phyloP scores from a whole-genome alignment of 108 stramenopile species.

The Skeletonema menzelii region DNA sequence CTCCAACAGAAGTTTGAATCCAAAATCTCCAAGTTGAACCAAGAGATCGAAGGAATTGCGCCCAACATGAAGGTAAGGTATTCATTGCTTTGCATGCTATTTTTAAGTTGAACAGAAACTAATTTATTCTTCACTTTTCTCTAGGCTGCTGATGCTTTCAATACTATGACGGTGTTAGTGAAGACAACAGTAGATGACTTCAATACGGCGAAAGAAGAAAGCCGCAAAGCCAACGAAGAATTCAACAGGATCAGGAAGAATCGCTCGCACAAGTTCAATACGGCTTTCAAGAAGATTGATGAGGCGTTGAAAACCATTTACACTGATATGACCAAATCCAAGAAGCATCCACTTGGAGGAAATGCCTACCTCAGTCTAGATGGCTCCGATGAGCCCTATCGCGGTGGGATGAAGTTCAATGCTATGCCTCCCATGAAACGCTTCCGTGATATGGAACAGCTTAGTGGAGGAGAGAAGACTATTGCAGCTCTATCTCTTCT shows the following conservation, averaged over 20 bases:
- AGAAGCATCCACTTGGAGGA: slow-evolving; percentile 92
- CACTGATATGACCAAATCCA: slow-evolving; percentile 92
- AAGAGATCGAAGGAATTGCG: slow-evolving; percentile 87
- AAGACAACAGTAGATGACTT: slow-evolving; percentile 81
- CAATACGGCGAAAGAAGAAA: slow-evolving; percentile 70
- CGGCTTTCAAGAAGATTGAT: slow-evolving; percentile 88
- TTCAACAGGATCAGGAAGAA: slow-evolving; percentile 80
- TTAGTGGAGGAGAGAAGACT: slow-evolving; percentile 99
- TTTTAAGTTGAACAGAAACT: not conserved
- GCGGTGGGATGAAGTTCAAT: slow-evolving; percentile 97
- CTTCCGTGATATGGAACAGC: slow-evolving; percentile 98
- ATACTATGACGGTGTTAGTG: slow-evolving; percentile 67
- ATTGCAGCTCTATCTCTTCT: slow-evolving; percentile 97
- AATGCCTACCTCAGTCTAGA: slow-evolving; percentile 93
- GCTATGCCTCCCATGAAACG: slow-evolving; percentile 99
- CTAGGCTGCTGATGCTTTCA: slow-evolving; percentile 86
- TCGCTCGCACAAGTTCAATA: slow-evolving; percentile 81
- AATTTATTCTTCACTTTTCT: slow-evolving; percentile 6
- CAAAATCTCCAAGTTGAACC: slow-evolving; percentile 62
- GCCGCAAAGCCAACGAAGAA: slow-evolving; percentile 69
- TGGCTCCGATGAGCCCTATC: slow-evolving; percentile 94
- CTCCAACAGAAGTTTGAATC: slow-evolving; percentile 81
- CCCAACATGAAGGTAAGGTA: slow-evolving; percentile 94
- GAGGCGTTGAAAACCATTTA: slow-evolving; percentile 92
- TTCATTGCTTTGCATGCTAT: not conserved